Percentiles rank a stretch among this genome's conserved stretches.
Conservation (phyloP, 176 grass and related monocot species). For the Oryza longistaminata region DNA sequence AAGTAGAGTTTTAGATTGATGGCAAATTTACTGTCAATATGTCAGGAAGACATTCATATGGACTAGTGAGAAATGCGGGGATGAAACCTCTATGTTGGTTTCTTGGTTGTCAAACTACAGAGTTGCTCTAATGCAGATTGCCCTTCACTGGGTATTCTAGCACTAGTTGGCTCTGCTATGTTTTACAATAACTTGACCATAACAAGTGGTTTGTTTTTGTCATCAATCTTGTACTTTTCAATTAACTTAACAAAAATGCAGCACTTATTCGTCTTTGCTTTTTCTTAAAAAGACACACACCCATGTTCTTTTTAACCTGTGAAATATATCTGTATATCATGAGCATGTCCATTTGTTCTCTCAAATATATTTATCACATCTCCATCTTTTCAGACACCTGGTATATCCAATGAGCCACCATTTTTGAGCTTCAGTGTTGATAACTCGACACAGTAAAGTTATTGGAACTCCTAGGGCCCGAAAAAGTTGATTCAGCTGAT, state of each 20-base stretch:
- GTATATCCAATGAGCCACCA: constrained; percentile 51
- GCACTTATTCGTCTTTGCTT: background rate
- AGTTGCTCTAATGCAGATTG: background rate
- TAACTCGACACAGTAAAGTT: constrained; percentile 88
- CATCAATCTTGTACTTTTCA: background rate
- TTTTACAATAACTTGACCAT: background rate
- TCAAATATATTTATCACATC: constrained; percentile 18
- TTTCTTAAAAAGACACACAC: background rate
- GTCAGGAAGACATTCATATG: background rate
- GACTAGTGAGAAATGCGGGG: background rate
- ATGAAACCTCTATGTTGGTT: constrained; percentile 2
- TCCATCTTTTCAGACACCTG: constrained; percentile 54
- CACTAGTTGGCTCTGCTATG: background rate
- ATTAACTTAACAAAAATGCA: background rate
- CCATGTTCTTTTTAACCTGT: constrained; percentile 4
- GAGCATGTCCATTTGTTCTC: constrained; percentile 15
- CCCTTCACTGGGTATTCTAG: background rate
- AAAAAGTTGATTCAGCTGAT: constrained; percentile 90
- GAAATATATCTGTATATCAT: background rate
- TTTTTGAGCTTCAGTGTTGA: constrained; percentile 57
- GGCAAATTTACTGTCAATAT: background rate
- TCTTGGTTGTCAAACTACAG: background rate
- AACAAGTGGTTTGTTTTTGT: background rate
- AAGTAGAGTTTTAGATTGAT: background rate
- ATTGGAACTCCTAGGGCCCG: constrained; percentile 86